Evolutionary conservation across 176 grass and related monocot genomes (phyloP), one percentile per base, ranked within the genome.

Genomic region (Carex parvula): DNA sequence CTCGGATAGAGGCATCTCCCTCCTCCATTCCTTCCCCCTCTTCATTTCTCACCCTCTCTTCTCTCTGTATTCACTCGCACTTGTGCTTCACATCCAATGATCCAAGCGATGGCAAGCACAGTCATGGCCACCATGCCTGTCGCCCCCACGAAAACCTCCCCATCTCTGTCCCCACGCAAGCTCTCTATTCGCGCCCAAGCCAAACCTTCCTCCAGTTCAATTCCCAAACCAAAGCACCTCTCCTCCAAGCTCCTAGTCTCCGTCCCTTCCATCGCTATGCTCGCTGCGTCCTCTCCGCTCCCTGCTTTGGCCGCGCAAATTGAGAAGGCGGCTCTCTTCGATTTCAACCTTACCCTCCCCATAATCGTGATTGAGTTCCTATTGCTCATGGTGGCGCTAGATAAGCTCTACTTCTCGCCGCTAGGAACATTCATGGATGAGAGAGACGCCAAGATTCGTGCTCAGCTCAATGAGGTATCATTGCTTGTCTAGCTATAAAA

Each of bases 351-450:
- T 64, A 99, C 93, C 20, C 93, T 99, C 4, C 93, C 93, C 10
- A 21, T 71, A 26, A 99, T 99, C 86, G 90, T 89, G 60, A 80
- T 39, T 39, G 93, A 99, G 91, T 99, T 95, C 84, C 90, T 99
- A 69, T 88, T 99, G 21, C 93, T 95, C 50, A 99, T 99, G 96
- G 91, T 99, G 77, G 93, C 96, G 80, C 93, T 99, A 10, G 96
- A 98, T 86, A 99, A 99, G 88, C 84, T 92, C 65, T 99, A 90
- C 87, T 99, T 87, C 96, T 91, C 93, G 67, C 96, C 96, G 60
- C 85, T 99, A 52, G 96, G 96, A 11, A 95, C 85, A 70, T 99
- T 99, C 91, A 99, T 99, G 93, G 96, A 99, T 84, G 93, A 90
- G 80, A 88, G 96, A 62, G 96, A 99, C 89, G 83, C 96, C 80